Evolutionary conservation across 805 yeast species (phyloP).

Genomic region (Nakazawaea wickerhamii): DNA sequence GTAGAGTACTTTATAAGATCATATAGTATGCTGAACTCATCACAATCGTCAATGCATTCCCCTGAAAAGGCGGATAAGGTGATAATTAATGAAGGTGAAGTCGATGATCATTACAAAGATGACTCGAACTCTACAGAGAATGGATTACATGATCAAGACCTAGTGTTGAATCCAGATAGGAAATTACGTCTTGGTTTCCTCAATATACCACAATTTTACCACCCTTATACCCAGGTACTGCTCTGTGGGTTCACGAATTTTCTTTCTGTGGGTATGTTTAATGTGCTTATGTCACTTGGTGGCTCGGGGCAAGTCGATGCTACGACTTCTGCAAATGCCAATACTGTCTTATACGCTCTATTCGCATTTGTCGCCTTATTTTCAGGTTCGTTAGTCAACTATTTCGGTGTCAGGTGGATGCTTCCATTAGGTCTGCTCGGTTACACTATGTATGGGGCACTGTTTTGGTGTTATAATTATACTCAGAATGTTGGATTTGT

Average conservation of each 20-base stretch:
- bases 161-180: constrained; percentile 6
- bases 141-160: neutral
- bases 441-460: constrained; percentile 9
- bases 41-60: neutral
- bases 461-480: constrained; percentile 11
- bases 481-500: constrained; percentile 7
- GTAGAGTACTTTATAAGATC: too few species aligned
- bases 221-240: constrained; percentile 14
- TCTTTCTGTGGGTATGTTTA: constrained; percentile 13
- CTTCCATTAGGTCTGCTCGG: constrained; percentile 5
- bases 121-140: constrained; percentile 4
- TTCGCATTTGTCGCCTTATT: constrained; percentile 11
- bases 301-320: constrained; percentile 9
- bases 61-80: constrained; percentile 1
- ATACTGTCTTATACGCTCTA: constrained; percentile 5
- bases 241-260: constrained; percentile 17
- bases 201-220: constrained; percentile 4
- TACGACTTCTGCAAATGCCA: constrained; percentile 11
- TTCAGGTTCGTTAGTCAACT: constrained; percentile 12
- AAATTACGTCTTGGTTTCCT: neutral
- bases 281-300: constrained; percentile 7
- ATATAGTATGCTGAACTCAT: too few species aligned
- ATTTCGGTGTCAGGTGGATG: constrained; percentile 6
- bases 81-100: constrained; percentile 2
- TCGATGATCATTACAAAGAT: neutral